Conservation (phyloP, 495 filamentous ascomycete species). For the Xylaria grammica region DNA sequence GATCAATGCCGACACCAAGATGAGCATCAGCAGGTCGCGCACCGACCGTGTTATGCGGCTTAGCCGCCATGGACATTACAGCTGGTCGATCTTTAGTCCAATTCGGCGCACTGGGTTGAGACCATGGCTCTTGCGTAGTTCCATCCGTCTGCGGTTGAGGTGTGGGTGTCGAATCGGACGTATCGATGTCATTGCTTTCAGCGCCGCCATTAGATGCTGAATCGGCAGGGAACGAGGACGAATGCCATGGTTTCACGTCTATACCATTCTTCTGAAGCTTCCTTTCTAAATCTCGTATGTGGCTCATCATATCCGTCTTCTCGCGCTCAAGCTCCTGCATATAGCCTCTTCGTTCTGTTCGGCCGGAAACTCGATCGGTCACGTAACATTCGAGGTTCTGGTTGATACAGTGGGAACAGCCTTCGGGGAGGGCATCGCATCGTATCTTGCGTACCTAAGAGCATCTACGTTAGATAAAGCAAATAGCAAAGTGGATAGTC, state of each 20-base stretch:
- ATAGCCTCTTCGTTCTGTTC: constrained; percentile 77
- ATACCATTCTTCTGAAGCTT: constrained; percentile 46
- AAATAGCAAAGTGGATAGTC: constrained; percentile 2
- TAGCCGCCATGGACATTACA: constrained; percentile 32
- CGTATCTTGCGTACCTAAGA: constrained; percentile 79
- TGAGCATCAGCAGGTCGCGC: constrained; percentile 68
- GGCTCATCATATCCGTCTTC: constrained; percentile 58
- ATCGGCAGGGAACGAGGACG: constrained; percentile 36
- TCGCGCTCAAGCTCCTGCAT: constrained; percentile 66
- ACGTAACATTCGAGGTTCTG: constrained; percentile 75
- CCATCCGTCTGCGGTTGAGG: background rate
- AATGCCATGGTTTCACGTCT: constrained; percentile 45
- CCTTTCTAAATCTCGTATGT: constrained; percentile 58
- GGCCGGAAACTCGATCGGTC: constrained; percentile 86
- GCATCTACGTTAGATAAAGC: constrained; percentile 27
- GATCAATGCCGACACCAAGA: constrained; percentile 71
- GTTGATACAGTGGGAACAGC: constrained; percentile 76
- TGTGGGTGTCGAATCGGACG: constrained; percentile 30
- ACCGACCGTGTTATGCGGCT: constrained; percentile 30
- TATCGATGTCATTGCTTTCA: constrained; percentile 36
- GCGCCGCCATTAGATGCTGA: constrained; percentile 32
- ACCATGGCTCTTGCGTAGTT: constrained; percentile 44
- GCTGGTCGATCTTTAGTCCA: constrained; percentile 51
- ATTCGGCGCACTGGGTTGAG: constrained; percentile 49
- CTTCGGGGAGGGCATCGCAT: constrained; percentile 74